Evolutionary conservation across 2,329 filamentous ascomycete species (phyloP), one percentile per base, ranked within the genome.

Genomic region (Pezicula neosporulosa): DNA sequence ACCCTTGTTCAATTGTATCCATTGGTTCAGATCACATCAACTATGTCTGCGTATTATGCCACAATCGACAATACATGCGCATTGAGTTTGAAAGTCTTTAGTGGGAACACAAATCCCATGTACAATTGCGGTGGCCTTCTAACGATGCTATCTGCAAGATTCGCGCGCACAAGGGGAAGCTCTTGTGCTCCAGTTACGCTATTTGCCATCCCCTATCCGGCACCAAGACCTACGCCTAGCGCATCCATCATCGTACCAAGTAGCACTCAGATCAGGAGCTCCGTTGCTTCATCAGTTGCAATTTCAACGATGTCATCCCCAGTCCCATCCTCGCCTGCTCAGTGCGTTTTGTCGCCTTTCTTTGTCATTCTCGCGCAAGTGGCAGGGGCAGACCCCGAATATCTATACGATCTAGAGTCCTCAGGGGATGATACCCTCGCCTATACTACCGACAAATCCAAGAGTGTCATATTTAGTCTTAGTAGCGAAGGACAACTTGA

Each of bases 401-500:
- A 56, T 45, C 47, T 57, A 13, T 57, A 51, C 41, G 55, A 57
- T 39, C 53, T 53, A 21, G n/a, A 45, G 4, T 48, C 53, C 16
- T 37, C 48, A 6, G 48, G 43, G 18, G 55, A 56, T 44, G 55
- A 57, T 41, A 48, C 51, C 9, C 47, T 57, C 13, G 37, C 47
- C 15, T 57, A 54, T 36, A 56, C 53, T 10, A 16, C 28, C 7
- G 44, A 54, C 38, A 2, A 12, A n/a, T 24, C 16, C 10, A 3
- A 52, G 39, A 55, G 55, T 41, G 19, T 54, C 16, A 19, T 50
- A 12, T 57, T 57, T 47, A 56, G 48, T 28, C 43, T 57, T 7
- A 48, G 44, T 13, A 36, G 24, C 35, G 47, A 43, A 12, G 49
- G 49, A 4, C 53, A 57, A 50, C 49, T 57, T n/a, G 28, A 47